These are phyloP conservation scores for Lentinula sp. DNA, from an alignment of 768 basidiomycete species.

Conservation along the genomic window DNA sequence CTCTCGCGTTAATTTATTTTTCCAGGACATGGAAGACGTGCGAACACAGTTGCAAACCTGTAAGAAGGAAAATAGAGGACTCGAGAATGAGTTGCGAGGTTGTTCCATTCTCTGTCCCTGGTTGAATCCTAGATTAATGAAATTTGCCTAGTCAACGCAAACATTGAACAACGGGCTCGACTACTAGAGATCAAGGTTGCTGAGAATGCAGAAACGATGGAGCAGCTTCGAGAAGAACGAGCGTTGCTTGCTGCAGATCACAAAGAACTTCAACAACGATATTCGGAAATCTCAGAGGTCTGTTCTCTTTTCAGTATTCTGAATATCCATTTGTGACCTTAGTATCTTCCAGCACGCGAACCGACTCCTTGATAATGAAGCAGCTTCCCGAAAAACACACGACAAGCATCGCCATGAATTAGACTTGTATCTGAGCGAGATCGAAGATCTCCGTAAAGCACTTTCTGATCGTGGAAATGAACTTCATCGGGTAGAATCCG, in stretches of 20 bases:
- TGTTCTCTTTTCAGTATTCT: not conserved
- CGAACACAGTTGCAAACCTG: conserved; percentile 58
- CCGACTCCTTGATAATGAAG: conserved; percentile 55
- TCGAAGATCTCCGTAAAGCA: conserved; percentile 69
- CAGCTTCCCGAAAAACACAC: conserved; percentile 57
- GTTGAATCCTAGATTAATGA: not conserved
- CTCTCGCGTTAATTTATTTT: conserved; percentile 1
- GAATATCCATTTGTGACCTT: not conserved
- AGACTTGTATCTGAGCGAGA: conserved; percentile 63
- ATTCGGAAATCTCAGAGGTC: conserved; percentile 66
- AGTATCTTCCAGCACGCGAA: conserved; percentile 42
- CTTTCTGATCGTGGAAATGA: conserved; percentile 55
- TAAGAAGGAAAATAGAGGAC: conserved; percentile 68
- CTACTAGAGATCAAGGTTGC: conserved; percentile 59
- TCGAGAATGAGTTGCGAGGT: conserved; percentile 75
- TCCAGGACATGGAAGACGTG: conserved; percentile 76
- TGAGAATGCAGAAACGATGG: conserved; percentile 66
- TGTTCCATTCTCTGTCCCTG: conserved; percentile 9
- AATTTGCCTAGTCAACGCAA: conserved; percentile 44
- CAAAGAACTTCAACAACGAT: conserved; percentile 65
- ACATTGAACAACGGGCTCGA: conserved; percentile 68
- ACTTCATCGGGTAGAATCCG: conserved; percentile 56
- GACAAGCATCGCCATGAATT: conserved; percentile 69
- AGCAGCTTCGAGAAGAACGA: conserved; percentile 74
- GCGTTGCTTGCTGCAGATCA: conserved; percentile 63